Evolutionary conservation across 768 basidiomycete species (phyloP).

Genomic region (Naematelia aurantialba): DNA sequence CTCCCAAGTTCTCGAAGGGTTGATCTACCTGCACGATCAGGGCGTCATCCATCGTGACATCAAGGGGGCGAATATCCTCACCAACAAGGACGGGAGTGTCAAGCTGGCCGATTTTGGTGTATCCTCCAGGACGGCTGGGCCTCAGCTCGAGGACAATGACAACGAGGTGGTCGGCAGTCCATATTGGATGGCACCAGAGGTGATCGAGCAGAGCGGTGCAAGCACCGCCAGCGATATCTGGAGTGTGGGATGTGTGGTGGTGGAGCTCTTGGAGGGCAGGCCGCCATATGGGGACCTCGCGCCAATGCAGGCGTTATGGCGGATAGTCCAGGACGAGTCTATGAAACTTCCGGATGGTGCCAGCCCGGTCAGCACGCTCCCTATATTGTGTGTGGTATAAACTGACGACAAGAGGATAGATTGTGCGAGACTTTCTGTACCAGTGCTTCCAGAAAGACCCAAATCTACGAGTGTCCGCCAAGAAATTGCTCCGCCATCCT

Average conservation of each 20-base stretch:
- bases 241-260: slow-evolving; percentile 95
- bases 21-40: slow-evolving; percentile 96
- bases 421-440: slow-evolving; percentile 92
- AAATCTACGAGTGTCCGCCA: slow-evolving; percentile 88
- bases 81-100: slow-evolving; percentile 96
- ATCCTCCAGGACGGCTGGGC: slow-evolving; percentile 71
- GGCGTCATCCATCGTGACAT: slow-evolving; percentile 99
- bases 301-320: slow-evolving; percentile 97
- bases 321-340: slow-evolving; percentile 96
- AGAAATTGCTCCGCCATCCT: slow-evolving; percentile 84
- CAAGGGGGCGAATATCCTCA: slow-evolving; percentile 97
- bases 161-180: slow-evolving; percentile 95
- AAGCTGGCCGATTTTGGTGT: slow-evolving; percentile 99
- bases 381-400: not conserved
- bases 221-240: slow-evolving; percentile 97
- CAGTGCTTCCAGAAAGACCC: slow-evolving; percentile 98
- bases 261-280: slow-evolving; percentile 84
- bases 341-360: slow-evolving; percentile 95
- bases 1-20: slow-evolving; percentile 88
- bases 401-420: slow-evolving; percentile 46
- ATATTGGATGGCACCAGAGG: slow-evolving; percentile 99
- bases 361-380: slow-evolving; percentile 57
- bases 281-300: slow-evolving; percentile 94
- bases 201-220: slow-evolving; percentile 96
- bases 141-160: slow-evolving; percentile 58